phyloP scores from a whole-genome alignment of 768 basidiomycete genomes.

The Trametes sanguinea region DNA sequence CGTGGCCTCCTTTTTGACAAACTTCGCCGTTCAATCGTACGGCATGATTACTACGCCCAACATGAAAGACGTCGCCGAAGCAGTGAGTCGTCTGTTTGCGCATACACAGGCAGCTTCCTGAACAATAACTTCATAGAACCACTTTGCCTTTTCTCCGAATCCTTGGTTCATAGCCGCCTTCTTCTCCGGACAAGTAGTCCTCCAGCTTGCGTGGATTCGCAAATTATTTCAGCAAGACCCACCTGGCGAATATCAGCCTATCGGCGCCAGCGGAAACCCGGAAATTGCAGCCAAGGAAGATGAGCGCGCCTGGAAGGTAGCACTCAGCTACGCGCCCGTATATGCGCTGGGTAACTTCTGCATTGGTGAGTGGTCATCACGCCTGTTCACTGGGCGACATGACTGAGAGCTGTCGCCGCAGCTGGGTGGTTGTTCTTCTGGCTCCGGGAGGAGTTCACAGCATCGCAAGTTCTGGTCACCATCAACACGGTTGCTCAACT shows the following conservation, averaged over 20 bases:
- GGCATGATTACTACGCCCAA: constrained; percentile 34
- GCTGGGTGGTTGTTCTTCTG: constrained; percentile 37
- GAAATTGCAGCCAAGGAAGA: constrained; percentile 1
- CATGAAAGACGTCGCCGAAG: constrained; percentile 37
- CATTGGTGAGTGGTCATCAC: constrained; percentile 29
- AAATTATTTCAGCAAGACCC: constrained; percentile 28
- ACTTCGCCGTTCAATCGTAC: constrained; percentile 33
- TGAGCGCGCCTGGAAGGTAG: constrained; percentile 15
- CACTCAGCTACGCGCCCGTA: constrained; percentile 35
- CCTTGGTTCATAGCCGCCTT: constrained; percentile 36
- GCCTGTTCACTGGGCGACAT: too few relatives aligned
- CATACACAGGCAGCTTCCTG: not conserved
- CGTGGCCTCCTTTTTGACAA: constrained; percentile 33
- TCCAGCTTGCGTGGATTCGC: constrained; percentile 33
- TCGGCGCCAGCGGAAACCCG: not conserved
- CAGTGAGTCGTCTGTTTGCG: constrained; percentile 22
- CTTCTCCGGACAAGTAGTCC: constrained; percentile 33
- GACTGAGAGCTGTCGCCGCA: constrained; percentile 3
- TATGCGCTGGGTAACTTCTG: constrained; percentile 38
- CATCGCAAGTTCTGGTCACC: constrained; percentile 34
- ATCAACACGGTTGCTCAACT: constrained; percentile 41
- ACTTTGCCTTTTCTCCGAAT: constrained; percentile 38
- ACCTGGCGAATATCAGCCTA: constrained; percentile 14
- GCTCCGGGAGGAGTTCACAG: constrained; percentile 30
- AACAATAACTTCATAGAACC: constrained; percentile 27